These are phyloP conservation scores for Chrysanthemum seticuspe DNA, from an alignment of 129 eudicot species.

Conservation along the genomic window DNA sequence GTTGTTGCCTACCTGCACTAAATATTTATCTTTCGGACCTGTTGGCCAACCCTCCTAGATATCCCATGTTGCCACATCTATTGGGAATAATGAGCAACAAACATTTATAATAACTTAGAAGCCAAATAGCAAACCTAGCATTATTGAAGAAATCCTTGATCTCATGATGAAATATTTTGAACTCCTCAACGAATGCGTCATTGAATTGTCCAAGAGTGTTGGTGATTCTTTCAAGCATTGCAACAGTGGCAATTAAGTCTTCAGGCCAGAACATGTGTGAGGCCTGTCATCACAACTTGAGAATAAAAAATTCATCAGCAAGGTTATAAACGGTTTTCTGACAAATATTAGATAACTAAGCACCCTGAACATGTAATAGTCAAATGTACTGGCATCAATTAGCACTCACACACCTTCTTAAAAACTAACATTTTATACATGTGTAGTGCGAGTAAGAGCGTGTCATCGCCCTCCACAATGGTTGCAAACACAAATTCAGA, in stretches of 20 bases:
- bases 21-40: too few relatives aligned
- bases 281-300: slow-evolving; percentile 49
- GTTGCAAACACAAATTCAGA: too few relatives aligned
- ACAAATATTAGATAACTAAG: too few relatives aligned
- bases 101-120: not conserved
- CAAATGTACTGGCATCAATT: too few relatives aligned
- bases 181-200: slow-evolving; percentile 82
- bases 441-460: too few relatives aligned
- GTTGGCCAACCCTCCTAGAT: not conserved
- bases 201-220: slow-evolving; percentile 72
- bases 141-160: slow-evolving; percentile 97
- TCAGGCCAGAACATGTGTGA: slow-evolving; percentile 91
- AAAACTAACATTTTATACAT: too few relatives aligned
- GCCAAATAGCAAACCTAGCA: slow-evolving; percentile 55
- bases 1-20: too few relatives aligned
- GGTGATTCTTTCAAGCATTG: slow-evolving; percentile 90
- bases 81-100: not conserved
- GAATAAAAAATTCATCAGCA: too few relatives aligned
- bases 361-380: too few relatives aligned
- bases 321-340: too few relatives aligned
- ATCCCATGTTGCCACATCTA: not conserved
- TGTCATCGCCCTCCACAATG: too few relatives aligned
- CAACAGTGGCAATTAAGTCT: slow-evolving; percentile 86
- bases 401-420: too few relatives aligned
- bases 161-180: slow-evolving; percentile 86